Base-by-base conservation (phyloP, 2,329 filamentous ascomycete species). In the Hirsutella minnesotensis region DNA sequence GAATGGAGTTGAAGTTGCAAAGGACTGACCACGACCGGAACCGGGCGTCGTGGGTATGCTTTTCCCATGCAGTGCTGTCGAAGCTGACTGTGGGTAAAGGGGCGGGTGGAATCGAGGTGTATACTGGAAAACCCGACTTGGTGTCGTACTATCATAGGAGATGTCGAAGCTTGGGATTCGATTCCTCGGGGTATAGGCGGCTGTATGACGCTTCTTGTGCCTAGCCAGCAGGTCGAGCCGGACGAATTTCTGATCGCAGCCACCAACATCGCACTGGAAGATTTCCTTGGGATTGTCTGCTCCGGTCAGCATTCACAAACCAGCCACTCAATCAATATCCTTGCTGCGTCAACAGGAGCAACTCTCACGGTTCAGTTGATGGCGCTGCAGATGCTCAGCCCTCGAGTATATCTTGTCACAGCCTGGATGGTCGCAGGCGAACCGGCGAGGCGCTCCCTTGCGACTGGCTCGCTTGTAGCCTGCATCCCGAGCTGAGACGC, bases 331-430 rank as follows among this genome's bases (percentile, higher is more conserved):
- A n/a, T n/a, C n/a, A n/a, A n/a, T n/a, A n/a, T n/a, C n/a, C 16
- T 34, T 39, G 29, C 24, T 18, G 29, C 39, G 40, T 44, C 37
- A 44, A 37, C 34, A 24, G 38, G n/a, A n/a, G n/a, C n/a, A 37
- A 27, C 27, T 69, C 79, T 62, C 71, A 88, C 84, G 85, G 57
- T 90, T 90, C 56, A 90, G 60, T 64, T 89, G 83, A 62, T 90
- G 85, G 40, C 85, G 70, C 62, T 88, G 86, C 44, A 90, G 70
- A 63, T 90, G 85, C 60, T 90, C 85, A 9, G 83, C 83, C 47
- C 85, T 72, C 42, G 84, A 87, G 60, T 90, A 90, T 45, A 81
- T 73, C 70, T 88, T 89, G 49, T 81, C 81, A 60, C 85, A 92
- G 31, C 76, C 79, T 38, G 79, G 73, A 58, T 81, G 77, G 18